A percentile compares a stretch with the other conserved stretches of the same genome.
phyloP scores from a whole-genome alignment of 108 stramenopile species.

The Pseudonitzschia pungens region DNA sequence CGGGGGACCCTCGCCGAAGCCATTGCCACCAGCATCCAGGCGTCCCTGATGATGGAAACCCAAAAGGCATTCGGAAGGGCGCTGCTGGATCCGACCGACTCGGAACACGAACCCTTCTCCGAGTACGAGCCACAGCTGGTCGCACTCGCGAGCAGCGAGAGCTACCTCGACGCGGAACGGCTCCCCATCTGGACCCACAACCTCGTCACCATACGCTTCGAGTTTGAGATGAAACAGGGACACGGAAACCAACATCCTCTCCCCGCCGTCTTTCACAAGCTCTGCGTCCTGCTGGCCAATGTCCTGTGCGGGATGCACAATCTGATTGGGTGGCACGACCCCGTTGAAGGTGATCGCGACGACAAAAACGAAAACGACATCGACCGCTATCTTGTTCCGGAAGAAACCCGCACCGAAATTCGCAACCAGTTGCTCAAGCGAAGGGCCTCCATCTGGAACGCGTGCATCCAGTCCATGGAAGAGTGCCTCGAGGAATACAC shows the following conservation, averaged over 20 bases:
- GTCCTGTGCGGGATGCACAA: constrained; percentile 28
- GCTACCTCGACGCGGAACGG: constrained; percentile 24
- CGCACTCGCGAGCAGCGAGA: constrained; percentile 18
- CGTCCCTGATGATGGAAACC: constrained; percentile 35
- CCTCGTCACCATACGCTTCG: constrained; percentile 55
- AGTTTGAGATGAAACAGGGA: constrained; percentile 36
- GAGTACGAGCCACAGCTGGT: constrained; percentile 41
- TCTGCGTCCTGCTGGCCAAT: constrained; percentile 39
- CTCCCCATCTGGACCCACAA: constrained; percentile 41
- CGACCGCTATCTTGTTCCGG: neutral
- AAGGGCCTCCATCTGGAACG: constrained; percentile 32
- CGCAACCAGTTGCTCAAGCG: constrained; percentile 7
- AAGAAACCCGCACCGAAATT: neutral
- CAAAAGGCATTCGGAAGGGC: constrained; percentile 49
- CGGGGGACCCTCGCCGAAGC: neutral
- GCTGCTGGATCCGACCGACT: constrained; percentile 47
- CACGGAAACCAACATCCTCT: constrained; percentile 19
- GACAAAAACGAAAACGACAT: neutral
- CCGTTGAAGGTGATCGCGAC: too few species aligned
- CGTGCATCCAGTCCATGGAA: constrained; percentile 33
- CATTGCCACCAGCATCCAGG: constrained; percentile 33
- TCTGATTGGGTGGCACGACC: constrained; percentile 34
- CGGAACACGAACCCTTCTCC: constrained; percentile 26
- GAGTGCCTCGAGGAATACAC: constrained; percentile 50
- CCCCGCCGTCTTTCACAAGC: constrained; percentile 40